Conservation (phyloP, 2,329 filamentous ascomycete species). For the Elsinoe arachidis region DNA sequence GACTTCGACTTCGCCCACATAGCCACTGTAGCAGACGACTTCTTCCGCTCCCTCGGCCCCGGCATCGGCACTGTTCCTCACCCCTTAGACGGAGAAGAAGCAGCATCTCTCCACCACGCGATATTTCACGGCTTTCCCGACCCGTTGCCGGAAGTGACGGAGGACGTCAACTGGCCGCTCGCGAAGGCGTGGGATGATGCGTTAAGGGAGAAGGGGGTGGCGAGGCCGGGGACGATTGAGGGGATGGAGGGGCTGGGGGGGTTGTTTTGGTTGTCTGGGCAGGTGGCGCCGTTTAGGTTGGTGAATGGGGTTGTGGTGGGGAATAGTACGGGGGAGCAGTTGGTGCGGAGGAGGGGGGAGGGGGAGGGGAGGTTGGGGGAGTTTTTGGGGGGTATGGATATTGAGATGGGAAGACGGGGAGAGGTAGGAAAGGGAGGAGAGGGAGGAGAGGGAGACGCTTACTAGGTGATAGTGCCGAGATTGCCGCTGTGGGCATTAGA, state of each 20-base stretch:
- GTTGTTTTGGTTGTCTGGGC: not conserved
- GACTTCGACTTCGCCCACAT: conserved; percentile 8
- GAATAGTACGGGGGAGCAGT: not conserved
- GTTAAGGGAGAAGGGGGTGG: not conserved
- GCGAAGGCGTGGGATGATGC: not conserved
- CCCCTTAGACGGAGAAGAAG: not conserved
- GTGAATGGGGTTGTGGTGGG: not conserved
- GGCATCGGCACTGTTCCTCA: not conserved
- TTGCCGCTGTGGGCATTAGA: too few species aligned
- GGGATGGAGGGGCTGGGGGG: not conserved
- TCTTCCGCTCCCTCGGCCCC: not conserved
- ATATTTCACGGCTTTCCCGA: not conserved
- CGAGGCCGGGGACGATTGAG: not conserved
- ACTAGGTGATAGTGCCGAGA: too few species aligned
- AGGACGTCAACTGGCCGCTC: not conserved
- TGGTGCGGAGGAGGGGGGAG: not conserved
- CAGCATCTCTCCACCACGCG: not conserved
- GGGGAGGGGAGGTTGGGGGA: not conserved
- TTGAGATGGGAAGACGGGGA: too few species aligned
- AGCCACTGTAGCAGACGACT: not conserved
- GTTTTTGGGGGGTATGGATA: not conserved
- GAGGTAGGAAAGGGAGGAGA: too few species aligned
- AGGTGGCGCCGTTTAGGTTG: not conserved
- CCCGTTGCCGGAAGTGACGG: not conserved
- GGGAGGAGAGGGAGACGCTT: too few species aligned